Base-by-base conservation (phyloP, 164 flowering plant species). In the Tetrastigma voinierianum region DNA sequence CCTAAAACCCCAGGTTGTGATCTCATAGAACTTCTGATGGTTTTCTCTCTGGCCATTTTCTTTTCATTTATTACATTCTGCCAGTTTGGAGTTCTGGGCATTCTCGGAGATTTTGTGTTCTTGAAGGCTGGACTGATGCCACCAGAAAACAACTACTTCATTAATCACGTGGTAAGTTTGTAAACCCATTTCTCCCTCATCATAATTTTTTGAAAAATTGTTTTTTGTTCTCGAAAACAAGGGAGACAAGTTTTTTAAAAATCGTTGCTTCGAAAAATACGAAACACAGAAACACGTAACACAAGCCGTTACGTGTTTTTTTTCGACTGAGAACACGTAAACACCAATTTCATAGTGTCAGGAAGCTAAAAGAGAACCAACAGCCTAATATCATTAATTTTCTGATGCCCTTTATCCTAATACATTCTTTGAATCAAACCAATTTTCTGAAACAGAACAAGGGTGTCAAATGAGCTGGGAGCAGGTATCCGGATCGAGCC, bases 1-100 rank as follows among this genome's bases (percentile, higher is more conserved):
- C 40, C 40, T 32, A 32, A 32, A 32, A 32, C 40, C 40, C 40
- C 40, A 32, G 40, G 40, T 32, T 32, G 3, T 32, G 40, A 7
- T 32, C 40, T 32, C 40, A 32, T 32, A 32, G 6, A 32, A 32
- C 40, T 32, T n/a, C n/a, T 32, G 40, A 24, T 24, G 40, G 6
- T 32, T 32, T 32, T 32, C 40, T n/a, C n/a, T n/a, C 40, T 32
- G 3, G 6, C 40, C 40, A 32, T 32, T 32, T 32, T 32, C 40
- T 59, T 2, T 43, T 59, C 19, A 46, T 23, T 46, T 18, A 18
- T 32, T 44, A 8, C 24, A 1, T 52, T 44, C 47, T 68, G 15
- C 47, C 81, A 94, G 98, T 73, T 75, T 94, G 76, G 98, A 94
- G 71, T 85, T 83, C 68, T 94, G 98, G 96, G 97, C 97, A 32